Evolutionary conservation across 306 rosid species (phyloP), one percentile per base, ranked within the genome.

Genomic region (Pterocarpus santalinus): DNA sequence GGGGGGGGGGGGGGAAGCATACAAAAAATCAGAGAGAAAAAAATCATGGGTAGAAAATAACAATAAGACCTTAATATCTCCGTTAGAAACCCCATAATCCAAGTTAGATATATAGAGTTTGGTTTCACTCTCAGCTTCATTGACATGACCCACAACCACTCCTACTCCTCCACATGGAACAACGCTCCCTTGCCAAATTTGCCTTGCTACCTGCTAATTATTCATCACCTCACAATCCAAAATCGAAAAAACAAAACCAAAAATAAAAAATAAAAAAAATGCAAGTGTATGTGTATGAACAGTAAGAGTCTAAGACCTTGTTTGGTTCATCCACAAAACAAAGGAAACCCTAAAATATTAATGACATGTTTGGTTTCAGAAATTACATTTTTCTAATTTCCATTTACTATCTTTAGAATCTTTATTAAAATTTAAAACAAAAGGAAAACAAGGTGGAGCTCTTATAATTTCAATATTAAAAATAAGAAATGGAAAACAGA

Each of bases 21-120:
- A 22, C 28, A 22, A 70, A 33, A 9, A 4, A 51, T 1, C 6
- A 17, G 4, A 14, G 10, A 14, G 1, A 71, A 34, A 55, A 22
- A 22, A 22, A 22, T 22, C 28, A 22, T 22, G 28, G 28, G 28
- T 2, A 38, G 16, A 55, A 38, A 46, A n/a, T 41, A 11, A 35
- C 7, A 1, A 62, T 12, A 30, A 63, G 38, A 83, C 86, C 78
- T 72, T 79, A 35, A 83, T 73, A 52, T 83, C 86, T 9, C 53
- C 51, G 41, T 66, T 66, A 30, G 83, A 65, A 72, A 83, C 80
- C 43, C 65, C 70, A 36, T 30, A 9, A n/a, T 78, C 77, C 77
- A 83, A 73, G 77, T 83, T 83, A 8, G 86, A 83, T 3, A 83
- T 36, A 2, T 72, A 83, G 71, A 83, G 80, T 65, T 78, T 79